These are phyloP conservation scores for Fomes fomentarius DNA, from an alignment of 1,284 basidiomycete genomes.

Conservation along the genomic window DNA sequence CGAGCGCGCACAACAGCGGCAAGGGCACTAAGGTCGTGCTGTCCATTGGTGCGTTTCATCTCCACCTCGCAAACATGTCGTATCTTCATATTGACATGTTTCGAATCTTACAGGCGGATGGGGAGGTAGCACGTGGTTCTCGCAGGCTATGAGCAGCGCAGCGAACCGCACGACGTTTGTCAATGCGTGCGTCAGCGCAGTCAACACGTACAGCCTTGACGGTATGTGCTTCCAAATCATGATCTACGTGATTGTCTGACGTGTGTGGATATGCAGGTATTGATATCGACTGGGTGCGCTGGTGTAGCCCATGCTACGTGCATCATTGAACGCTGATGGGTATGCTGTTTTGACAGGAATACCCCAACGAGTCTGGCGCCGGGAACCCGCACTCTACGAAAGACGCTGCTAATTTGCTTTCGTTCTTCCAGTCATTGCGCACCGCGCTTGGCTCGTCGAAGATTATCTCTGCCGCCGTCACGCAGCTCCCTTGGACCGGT, in stretches of 20 bases:
- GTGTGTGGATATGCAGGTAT: constrained; percentile 41
- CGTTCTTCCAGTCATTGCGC: constrained; percentile 65
- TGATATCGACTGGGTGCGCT: constrained; percentile 71
- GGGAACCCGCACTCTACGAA: constrained; percentile 63
- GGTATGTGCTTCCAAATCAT: constrained; percentile 35
- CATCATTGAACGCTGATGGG: neutral
- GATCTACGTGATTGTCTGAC: constrained; percentile 1
- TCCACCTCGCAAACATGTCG: neutral
- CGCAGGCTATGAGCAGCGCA: constrained; percentile 55
- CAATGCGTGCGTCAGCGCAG: constrained; percentile 58
- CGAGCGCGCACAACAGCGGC: constrained; percentile 58
- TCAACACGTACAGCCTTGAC: constrained; percentile 68
- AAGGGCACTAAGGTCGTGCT: constrained; percentile 68
- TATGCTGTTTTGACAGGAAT: constrained; percentile 49
- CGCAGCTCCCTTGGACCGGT: constrained; percentile 71
- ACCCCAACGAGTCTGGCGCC: constrained; percentile 67
- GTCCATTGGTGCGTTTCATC: constrained; percentile 54
- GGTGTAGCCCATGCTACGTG: neutral
- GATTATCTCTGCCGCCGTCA: constrained; percentile 77
- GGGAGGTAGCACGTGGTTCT: constrained; percentile 66
- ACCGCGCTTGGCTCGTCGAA: constrained; percentile 54
- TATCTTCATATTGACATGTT: constrained; percentile 4
- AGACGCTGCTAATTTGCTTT: constrained; percentile 72
- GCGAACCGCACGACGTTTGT: constrained; percentile 60
- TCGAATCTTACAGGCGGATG: constrained; percentile 44